Conservation (phyloP, 2,329 filamentous ascomycete species). For the Colletotrichum sp. region DNA sequence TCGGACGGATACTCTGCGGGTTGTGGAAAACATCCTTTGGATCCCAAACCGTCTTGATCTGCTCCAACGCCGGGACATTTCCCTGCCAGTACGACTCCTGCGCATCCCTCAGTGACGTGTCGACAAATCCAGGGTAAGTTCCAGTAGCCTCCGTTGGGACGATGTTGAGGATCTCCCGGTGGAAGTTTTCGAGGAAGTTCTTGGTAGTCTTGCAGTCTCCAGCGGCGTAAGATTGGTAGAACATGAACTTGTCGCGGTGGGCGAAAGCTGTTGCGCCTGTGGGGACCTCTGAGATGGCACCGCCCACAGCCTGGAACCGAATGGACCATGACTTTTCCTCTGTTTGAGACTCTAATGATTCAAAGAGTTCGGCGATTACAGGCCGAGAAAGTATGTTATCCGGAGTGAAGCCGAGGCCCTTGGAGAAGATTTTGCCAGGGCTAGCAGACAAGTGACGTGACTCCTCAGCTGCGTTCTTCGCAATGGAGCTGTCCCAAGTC, state of each 20-base stretch:
- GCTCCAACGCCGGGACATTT: conserved; percentile 49
- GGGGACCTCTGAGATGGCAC: conserved; percentile 55
- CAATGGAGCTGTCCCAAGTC: conserved; percentile 61
- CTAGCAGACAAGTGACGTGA: conserved; percentile 44
- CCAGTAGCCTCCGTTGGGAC: conserved; percentile 26
- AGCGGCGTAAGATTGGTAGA: conserved; percentile 59
- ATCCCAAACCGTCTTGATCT: conserved; percentile 57
- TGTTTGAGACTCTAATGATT: conserved; percentile 48
- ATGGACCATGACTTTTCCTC: conserved; percentile 55
- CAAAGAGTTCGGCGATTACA: conserved; percentile 48
- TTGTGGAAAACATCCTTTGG: conserved; percentile 61
- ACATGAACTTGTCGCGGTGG: conserved; percentile 61
- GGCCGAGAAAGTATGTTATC: conserved; percentile 45
- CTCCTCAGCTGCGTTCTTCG: conserved; percentile 45
- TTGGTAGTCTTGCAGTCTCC: conserved; percentile 37
- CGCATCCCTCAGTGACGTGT: conserved; percentile 46
- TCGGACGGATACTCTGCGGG: conserved; percentile 53
- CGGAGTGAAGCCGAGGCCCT: conserved; percentile 50
- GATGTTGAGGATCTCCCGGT: background rate
- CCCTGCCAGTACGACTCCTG: conserved; percentile 59
- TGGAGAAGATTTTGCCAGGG: conserved; percentile 51
- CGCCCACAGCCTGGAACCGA: conserved; percentile 59
- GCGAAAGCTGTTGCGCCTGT: conserved; percentile 57
- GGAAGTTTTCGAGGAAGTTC: background rate
- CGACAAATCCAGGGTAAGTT: conserved; percentile 69